Conservation (phyloP, 2,329 filamentous ascomycete genomes). For the Ceratocystis diversiconidia region DNA sequence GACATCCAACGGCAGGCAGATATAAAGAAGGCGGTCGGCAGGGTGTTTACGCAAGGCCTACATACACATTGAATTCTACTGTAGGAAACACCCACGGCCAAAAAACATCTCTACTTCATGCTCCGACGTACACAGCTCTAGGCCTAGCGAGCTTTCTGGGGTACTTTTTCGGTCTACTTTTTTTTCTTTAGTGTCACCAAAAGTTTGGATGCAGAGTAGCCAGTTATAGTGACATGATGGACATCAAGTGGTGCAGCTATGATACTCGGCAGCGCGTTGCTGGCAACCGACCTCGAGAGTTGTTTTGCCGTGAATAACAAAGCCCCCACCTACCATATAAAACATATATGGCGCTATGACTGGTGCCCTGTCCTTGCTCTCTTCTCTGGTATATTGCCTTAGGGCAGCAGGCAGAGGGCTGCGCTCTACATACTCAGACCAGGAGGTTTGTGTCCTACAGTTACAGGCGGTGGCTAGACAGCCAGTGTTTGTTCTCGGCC, state of each 20-base stretch:
- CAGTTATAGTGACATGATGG: slow-evolving; percentile 42
- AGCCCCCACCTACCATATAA: slow-evolving; percentile 22
- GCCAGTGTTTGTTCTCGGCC: slow-evolving; percentile 38
- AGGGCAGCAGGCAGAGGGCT: slow-evolving; percentile 26
- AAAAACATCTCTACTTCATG: slow-evolving; percentile 31
- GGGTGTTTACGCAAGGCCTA: slow-evolving; percentile 21
- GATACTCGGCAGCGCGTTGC: slow-evolving; percentile 41
- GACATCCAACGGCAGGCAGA: slow-evolving; percentile 68
- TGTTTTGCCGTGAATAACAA: slow-evolving; percentile 36
- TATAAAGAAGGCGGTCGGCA: slow-evolving; percentile 50
- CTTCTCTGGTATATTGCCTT: background rate
- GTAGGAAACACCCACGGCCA: slow-evolving; percentile 38
- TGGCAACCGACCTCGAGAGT: slow-evolving; percentile 54
- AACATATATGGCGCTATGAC: slow-evolving; percentile 1
- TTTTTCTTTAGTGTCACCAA: slow-evolving; percentile 38
- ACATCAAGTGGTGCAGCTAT: slow-evolving; percentile 36
- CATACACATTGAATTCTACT: background rate
- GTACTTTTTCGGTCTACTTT: slow-evolving; percentile 42
- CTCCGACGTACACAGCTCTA: slow-evolving; percentile 12
- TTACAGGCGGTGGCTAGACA: slow-evolving; percentile 54
- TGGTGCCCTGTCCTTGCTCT: background rate
- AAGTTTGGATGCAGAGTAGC: slow-evolving; percentile 51
- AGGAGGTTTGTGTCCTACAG: slow-evolving; percentile 37
- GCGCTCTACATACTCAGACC: slow-evolving; percentile 41
- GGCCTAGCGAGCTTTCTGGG: slow-evolving; percentile 10